Conservation (phyloP, 306 rosid genomes). For the Sicyos baderoa region DNA sequence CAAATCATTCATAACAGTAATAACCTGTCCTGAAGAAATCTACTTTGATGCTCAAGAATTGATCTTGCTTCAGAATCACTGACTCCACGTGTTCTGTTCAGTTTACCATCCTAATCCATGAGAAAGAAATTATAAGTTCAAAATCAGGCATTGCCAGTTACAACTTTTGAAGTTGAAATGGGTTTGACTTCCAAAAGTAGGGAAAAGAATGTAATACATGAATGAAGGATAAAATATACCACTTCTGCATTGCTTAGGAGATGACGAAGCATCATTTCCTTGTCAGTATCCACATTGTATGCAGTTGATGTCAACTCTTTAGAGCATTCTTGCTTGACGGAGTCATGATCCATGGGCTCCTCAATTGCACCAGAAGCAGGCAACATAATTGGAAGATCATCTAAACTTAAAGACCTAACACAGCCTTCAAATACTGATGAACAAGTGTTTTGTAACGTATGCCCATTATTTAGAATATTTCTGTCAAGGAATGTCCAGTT, state of each 20-base stretch:
- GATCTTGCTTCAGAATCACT: slow-evolving; percentile 24
- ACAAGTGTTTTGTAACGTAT: slow-evolving; percentile 24
- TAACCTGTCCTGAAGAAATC: slow-evolving; percentile 68
- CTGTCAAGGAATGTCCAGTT: slow-evolving; percentile 52
- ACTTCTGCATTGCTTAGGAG: slow-evolving; percentile 22
- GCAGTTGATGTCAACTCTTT: slow-evolving; percentile 24
- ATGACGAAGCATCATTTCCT: slow-evolving; percentile 20
- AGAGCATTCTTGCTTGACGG: slow-evolving; percentile 27
- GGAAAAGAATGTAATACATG: not conserved
- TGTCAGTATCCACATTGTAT: slow-evolving; percentile 24
- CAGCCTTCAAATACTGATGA: slow-evolving; percentile 40
- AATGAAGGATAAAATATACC: slow-evolving; percentile 36
- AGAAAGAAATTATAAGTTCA: not conserved
- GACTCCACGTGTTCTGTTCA: slow-evolving; percentile 27
- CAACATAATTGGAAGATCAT: slow-evolving; percentile 30
- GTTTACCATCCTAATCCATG: slow-evolving; percentile 35
- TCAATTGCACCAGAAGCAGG: slow-evolving; percentile 24
- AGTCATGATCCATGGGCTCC: slow-evolving; percentile 30
- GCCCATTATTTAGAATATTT: slow-evolving; percentile 5
- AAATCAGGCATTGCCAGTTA: slow-evolving; percentile 13
- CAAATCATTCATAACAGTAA: slow-evolving; percentile 8
- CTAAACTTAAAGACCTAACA: slow-evolving; percentile 49
- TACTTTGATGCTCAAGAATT: slow-evolving; percentile 37
- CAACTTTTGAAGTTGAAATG: not conserved
- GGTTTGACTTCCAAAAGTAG: slow-evolving; percentile 8